Conservation (phyloP, 2,329 filamentous ascomycete genomes). For the Fusarium pseudonygamai region DNA sequence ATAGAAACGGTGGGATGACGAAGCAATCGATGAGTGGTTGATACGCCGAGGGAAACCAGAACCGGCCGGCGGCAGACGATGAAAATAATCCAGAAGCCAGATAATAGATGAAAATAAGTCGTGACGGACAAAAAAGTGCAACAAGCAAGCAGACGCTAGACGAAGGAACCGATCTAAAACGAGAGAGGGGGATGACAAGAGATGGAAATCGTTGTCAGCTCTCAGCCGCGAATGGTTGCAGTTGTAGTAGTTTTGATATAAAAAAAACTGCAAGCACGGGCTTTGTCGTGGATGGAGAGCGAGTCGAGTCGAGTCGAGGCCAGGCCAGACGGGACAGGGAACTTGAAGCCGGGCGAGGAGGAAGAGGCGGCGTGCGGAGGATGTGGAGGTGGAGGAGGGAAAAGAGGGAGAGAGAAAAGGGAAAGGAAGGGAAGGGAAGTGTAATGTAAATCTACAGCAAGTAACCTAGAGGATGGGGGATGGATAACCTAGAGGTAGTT, state of each 20-base stretch:
- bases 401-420: constrained; percentile 20
- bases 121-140: constrained; percentile 27
- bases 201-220: constrained; percentile 36
- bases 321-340: constrained; percentile 28
- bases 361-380: constrained; percentile 32
- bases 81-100: constrained; percentile 33
- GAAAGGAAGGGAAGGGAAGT: not conserved
- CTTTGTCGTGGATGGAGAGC: constrained; percentile 25
- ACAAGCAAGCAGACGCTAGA: constrained; percentile 41
- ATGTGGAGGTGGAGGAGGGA: constrained; percentile 21
- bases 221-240: constrained; percentile 38
- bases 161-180: constrained; percentile 35
- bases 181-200: constrained; percentile 25
- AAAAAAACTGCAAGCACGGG: constrained; percentile 27
- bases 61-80: constrained; percentile 43
- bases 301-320: constrained; percentile 11
- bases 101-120: constrained; percentile 32
- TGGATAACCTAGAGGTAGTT: constrained; percentile 24
- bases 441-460: constrained; percentile 10
- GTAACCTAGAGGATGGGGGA: constrained; percentile 18
- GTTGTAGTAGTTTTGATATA: not conserved
- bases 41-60: constrained; percentile 29
- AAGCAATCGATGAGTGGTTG: constrained; percentile 34
- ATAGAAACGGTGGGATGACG: too few relatives aligned
- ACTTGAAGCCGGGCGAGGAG: constrained; percentile 30